Evolutionary conservation across 441 rosid species (phyloP).

Genomic region (Pelargonium citronellum): DNA sequence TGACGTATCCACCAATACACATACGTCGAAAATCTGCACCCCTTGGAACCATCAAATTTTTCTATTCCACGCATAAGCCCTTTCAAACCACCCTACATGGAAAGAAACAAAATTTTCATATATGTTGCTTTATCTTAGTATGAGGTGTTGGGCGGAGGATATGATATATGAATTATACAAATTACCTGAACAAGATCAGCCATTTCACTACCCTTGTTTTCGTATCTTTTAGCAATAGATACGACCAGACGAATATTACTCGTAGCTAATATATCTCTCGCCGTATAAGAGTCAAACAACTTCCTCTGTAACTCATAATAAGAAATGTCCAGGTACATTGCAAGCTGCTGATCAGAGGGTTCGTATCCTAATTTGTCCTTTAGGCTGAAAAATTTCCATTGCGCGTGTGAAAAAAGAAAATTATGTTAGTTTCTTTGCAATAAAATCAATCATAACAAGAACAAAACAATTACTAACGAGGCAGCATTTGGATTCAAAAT

Average conservation of each 20-base stretch:
- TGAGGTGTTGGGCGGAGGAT: not conserved
- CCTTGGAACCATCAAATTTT: slow-evolving; percentile 88
- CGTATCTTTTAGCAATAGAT: slow-evolving; percentile 88
- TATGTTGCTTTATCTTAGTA: not conserved
- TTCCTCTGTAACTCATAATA: slow-evolving; percentile 58
- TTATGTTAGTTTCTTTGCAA: not conserved
- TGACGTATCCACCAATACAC: slow-evolving; percentile 99
- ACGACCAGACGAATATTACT: slow-evolving; percentile 92
- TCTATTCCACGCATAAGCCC: slow-evolving; percentile 92
- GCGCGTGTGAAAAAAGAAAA: not conserved
- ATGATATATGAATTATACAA: slow-evolving; percentile 15
- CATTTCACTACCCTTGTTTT: slow-evolving; percentile 88
- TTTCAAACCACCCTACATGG: slow-evolving; percentile 77
- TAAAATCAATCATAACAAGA: not conserved
- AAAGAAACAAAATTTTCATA: not conserved
- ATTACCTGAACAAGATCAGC: slow-evolving; percentile 92
- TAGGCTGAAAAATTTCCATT: slow-evolving; percentile 42
- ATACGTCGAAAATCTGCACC: slow-evolving; percentile 92
- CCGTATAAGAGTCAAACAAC: slow-evolving; percentile 61
- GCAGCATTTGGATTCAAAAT: too few relatives aligned
- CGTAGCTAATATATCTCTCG: slow-evolving; percentile 90
- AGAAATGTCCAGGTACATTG: slow-evolving; percentile 67
- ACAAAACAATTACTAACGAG: too few relatives aligned
- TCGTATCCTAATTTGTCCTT: slow-evolving; percentile 74
- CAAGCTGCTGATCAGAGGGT: slow-evolving; percentile 82